A percentile compares a stretch with the other conserved stretches of the same genome.
These are phyloP conservation scores for Xylaria sp. DNA, from an alignment of 2,329 filamentous ascomycete species.

Conservation along the genomic window DNA sequence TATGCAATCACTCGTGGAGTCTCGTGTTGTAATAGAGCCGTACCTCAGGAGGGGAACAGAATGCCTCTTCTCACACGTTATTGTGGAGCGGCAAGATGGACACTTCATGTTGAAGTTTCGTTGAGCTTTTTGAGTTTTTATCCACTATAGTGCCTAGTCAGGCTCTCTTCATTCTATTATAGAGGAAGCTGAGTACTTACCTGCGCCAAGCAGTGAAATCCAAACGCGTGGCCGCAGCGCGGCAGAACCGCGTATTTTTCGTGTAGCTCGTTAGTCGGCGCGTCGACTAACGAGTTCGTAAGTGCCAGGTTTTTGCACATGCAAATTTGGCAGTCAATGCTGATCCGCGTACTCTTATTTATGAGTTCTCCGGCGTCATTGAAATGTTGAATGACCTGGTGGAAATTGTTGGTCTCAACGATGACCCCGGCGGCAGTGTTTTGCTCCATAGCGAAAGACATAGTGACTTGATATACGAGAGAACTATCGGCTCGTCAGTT, in stretches of 20 bases:
- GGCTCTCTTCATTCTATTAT: background rate
- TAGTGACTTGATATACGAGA: background rate
- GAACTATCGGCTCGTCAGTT: background rate
- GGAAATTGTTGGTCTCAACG: conserved; percentile 26
- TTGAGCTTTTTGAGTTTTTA: background rate
- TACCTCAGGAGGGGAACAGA: background rate
- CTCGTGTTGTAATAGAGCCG: no score
- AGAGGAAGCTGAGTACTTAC: background rate
- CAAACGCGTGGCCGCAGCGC: conserved; percentile 21
- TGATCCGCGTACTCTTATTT: background rate
- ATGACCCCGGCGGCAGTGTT: background rate
- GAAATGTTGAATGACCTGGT: conserved; percentile 12
- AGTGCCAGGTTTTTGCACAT: conserved; percentile 4
- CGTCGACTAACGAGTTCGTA: background rate
- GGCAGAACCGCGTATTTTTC: conserved; percentile 13
- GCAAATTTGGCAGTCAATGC: conserved; percentile 27
- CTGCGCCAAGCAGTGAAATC: background rate
- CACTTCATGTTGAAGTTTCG: background rate
- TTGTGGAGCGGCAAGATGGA: background rate
- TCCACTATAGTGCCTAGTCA: conserved; percentile 3
- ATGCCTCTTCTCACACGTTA: background rate
- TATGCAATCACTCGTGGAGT: no score
- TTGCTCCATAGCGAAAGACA: background rate
- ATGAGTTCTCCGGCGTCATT: background rate
- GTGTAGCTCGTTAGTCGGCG: background rate